Evolutionary conservation across 1,284 basidiomycete species (phyloP), one percentile per base, ranked within the genome.

Genomic region (Cryptococcus sp.): DNA sequence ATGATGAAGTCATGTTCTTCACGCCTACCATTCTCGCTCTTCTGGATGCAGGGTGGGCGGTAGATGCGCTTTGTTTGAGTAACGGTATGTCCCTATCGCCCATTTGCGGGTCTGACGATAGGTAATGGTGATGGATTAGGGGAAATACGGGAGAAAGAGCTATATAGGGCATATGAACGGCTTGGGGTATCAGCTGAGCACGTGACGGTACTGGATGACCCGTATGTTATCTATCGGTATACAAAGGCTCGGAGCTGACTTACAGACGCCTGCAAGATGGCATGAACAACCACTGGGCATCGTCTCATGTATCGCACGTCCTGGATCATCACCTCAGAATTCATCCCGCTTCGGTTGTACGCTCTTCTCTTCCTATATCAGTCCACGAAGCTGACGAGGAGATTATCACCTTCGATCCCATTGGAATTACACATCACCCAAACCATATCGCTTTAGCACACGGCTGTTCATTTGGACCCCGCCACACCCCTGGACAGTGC

Each of bases 321-420:
- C 28, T 62, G 19, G 13, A 42, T 3, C 28, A 52, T 3, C n/a
- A 46, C 22, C 28, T 61, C 18, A 21, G 40, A 3, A 7, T 34
- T 10, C 22, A 52, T 19, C 50, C 54, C 24, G 46, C 47, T n/a
- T 51, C 54, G n/a, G 32, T 58, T 2, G 55, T 54, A 44, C 7
- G 43, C 28, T 28, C n/a, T 40, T 22, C 16, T 23, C 25, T 23
- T 3, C 23, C 32, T 31, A 22, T 36, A 43, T 45, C n/a, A 22
- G 22, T 41, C 45, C 16, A 19, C 34, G 11, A 41, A 7, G 14
- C 39, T 41, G 10, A 41, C 18, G 14, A 14, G 48, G 65, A 94
- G 88, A 84, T 98, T 50, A 77, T 99, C 52, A 97, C 94, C 0
- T 98, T 98, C 64, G 94, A 99, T 75, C 58, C 73, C 0, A 60